Evolutionary conservation across 345 rosid species (phyloP), one percentile per base, ranked within the genome.

Genomic region (Euphorbia peplus): DNA sequence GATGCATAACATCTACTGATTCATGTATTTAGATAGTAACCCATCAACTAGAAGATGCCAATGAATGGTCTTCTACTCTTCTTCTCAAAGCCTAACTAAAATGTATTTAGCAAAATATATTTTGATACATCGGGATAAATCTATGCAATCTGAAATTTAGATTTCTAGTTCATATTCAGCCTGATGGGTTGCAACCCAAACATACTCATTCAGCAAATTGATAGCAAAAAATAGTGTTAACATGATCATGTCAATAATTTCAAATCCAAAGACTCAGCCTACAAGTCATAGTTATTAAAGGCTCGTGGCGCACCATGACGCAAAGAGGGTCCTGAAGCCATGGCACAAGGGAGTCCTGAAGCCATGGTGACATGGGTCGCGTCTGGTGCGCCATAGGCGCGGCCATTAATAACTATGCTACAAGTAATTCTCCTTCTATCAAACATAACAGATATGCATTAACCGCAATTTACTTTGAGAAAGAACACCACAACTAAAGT

Each of bases 21-120:
- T 54, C 18, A 71, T 25, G 22, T 15, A 69, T 26, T 42, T 25
- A 59, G 65, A 47, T 46, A 56, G 67, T 24, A 62, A 70, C 55
- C 60, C 67, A 37, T 42, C 74, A 70, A 62, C 68, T 37, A 63
- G 52, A 18, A 61, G 55, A 52, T 25, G 32, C 52, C 41, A 0
- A 28, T 35, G 13, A 29, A 56, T 14, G 37, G 53, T 39, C 46
- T 13, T 13, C 6, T 15, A 30, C 29, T 52, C 24, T 53, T 52
- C 24, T 53, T 30, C 8, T 4, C 16, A 10, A 30, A 41, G 25
- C 30, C 3, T n/a, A 24, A 37, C 37, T 42, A 56, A 5, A 54
- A 54, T 11, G 44, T 15, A 55, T 25, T 9, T 8, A n/a, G 52
- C 62, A 14, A 53, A 52, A n/a, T n/a, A n/a, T n/a, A n/a, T n/a